These are phyloP conservation scores for Auricularia cornea DNA, from an alignment of 768 basidiomycete genomes.

Conservation along the genomic window DNA sequence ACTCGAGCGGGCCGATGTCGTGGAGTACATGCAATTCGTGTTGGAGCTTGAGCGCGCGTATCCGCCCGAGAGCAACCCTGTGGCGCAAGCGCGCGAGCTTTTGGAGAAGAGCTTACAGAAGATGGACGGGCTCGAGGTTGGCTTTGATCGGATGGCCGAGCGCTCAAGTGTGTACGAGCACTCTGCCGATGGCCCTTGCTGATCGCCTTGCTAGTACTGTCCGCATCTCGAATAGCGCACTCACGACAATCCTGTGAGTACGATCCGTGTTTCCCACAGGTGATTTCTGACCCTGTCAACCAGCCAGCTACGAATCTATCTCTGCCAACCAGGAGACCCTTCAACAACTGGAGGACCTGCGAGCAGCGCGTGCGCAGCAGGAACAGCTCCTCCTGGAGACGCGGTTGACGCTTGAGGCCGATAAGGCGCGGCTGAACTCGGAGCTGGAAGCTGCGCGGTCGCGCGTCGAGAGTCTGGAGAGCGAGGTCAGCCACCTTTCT, in stretches of 20 bases:
- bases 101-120: constrained; percentile 63
- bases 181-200: constrained; percentile 1
- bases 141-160: constrained; percentile 82
- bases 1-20: constrained; percentile 60
- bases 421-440: constrained; percentile 46
- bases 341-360: constrained; percentile 55
- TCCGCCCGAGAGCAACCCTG: constrained; percentile 36
- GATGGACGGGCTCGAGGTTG: constrained; percentile 72
- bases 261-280: constrained; percentile 1
- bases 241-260: constrained; percentile 66
- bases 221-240: constrained; percentile 58
- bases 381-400: constrained; percentile 55
- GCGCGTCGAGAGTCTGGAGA: constrained; percentile 7
- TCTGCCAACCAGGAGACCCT: constrained; percentile 60
- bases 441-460: constrained; percentile 35
- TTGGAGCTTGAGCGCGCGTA: constrained; percentile 35
- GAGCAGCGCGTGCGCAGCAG: constrained; percentile 47
- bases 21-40: constrained; percentile 39
- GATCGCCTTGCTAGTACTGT: constrained; percentile 46
- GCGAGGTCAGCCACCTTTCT: constrained; percentile 7
- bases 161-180: constrained; percentile 53
- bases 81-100: constrained; percentile 50
- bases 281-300: not conserved
- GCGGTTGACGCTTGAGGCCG: constrained; percentile 43
- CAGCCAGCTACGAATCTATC: not conserved